Percentiles rank a stretch among this genome's conserved stretches.
Evolutionary conservation across 108 stramenopile species (phyloP).

Genomic region (Conticribra guillardii): DNA sequence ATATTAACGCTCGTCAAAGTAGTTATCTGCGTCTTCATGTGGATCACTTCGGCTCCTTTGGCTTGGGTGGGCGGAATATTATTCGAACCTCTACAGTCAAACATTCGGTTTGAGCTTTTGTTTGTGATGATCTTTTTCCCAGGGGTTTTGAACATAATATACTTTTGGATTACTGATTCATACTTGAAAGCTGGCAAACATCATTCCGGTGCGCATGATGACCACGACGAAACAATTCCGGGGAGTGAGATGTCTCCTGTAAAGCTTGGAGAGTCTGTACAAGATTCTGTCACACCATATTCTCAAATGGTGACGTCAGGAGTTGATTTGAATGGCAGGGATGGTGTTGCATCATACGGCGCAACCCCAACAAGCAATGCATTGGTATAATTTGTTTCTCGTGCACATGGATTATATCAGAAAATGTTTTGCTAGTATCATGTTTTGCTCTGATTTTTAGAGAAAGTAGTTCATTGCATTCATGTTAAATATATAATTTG

Average conservation of each 20-base stretch:
- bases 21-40: conserved; percentile 80
- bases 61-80: conserved; percentile 73
- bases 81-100: conserved; percentile 79
- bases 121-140: conserved; percentile 96
- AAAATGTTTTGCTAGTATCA: too few species aligned
- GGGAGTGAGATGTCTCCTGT: conserved; percentile 33
- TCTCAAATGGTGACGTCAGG: conserved; percentile 32
- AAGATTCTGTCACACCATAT: conserved; percentile 49
- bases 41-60: conserved; percentile 56
- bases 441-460: too few species aligned
- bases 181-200: conserved; percentile 81
- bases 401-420: too few species aligned
- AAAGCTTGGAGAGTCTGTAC: conserved; percentile 33
- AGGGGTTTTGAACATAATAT: conserved; percentile 87
- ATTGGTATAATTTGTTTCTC: not conserved
- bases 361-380: conserved; percentile 10
- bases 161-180: conserved; percentile 92
- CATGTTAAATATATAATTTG: too few species aligned
- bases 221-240: conserved; percentile 4
- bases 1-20: conserved; percentile 82
- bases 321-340: conserved; percentile 24
- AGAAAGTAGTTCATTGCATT: too few species aligned
- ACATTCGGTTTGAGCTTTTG: conserved; percentile 85
- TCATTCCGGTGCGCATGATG: conserved; percentile 63
- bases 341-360: conserved; percentile 19